Conservation (phyloP, 768 basidiomycete genomes). For the Collybia sp. region DNA sequence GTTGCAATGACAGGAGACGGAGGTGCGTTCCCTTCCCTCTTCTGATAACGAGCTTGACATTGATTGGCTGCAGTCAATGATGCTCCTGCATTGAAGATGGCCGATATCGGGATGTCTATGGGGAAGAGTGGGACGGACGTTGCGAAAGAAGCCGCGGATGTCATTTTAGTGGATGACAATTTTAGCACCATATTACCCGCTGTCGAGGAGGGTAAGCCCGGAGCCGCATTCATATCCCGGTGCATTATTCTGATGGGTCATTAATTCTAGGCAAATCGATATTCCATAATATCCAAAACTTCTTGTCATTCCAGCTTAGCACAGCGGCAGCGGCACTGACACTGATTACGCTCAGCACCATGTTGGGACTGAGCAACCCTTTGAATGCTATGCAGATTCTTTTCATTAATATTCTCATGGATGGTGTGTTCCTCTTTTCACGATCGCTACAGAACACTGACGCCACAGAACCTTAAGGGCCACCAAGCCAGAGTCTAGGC, state of each 20-base stretch:
- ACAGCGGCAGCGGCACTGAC: constrained; percentile 95
- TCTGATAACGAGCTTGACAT: constrained; percentile 3
- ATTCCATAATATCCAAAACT: constrained; percentile 99
- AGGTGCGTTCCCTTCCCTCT: constrained; percentile 43
- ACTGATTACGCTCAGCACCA: constrained; percentile 91
- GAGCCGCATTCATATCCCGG: background rate
- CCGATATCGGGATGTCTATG: constrained; percentile 97
- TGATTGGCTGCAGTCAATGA: constrained; percentile 66
- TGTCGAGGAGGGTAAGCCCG: constrained; percentile 76
- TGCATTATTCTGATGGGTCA: constrained; percentile 5
- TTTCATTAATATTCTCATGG: constrained; percentile 99
- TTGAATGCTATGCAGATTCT: constrained; percentile 98
- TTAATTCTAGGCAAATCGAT: constrained; percentile 77
- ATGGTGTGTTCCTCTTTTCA: constrained; percentile 44
- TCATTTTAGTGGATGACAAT: constrained; percentile 96
- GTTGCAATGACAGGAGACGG: constrained; percentile 99
- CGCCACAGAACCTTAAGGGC: constrained; percentile 44
- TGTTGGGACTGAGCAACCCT: constrained; percentile 86
- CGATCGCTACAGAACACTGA: background rate
- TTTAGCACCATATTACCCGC: constrained; percentile 93
- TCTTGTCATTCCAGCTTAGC: constrained; percentile 93
- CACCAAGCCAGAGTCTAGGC: constrained; percentile 92
- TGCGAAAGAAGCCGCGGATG: constrained; percentile 96
- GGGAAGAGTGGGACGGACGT: constrained; percentile 98
- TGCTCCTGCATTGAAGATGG: constrained; percentile 95